These are phyloP conservation scores for Avicennia marina DNA, from an alignment of 257 asterid genomes.

Conservation along the genomic window DNA sequence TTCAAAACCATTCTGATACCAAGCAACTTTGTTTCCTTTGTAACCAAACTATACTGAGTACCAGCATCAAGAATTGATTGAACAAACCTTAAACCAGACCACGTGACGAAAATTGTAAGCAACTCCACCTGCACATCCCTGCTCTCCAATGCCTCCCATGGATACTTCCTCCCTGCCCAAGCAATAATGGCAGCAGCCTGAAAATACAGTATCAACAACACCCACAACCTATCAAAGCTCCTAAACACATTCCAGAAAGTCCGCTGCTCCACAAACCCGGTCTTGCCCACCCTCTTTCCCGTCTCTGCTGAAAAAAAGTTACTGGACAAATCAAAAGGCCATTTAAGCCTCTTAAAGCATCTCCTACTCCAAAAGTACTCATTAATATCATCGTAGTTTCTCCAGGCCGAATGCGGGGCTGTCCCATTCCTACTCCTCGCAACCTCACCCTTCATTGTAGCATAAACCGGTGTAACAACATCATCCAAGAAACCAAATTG, in stretches of 20 bases:
- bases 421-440: slow-evolving; percentile 84
- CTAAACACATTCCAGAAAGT: slow-evolving; percentile 90
- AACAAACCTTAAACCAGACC: slow-evolving; percentile 84
- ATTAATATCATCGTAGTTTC: slow-evolving; percentile 91
- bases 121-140: slow-evolving; percentile 72
- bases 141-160: slow-evolving; percentile 76
- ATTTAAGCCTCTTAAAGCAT: slow-evolving; percentile 68
- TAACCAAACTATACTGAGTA: slow-evolving; percentile 88
- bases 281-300: slow-evolving; percentile 76
- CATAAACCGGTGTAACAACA: slow-evolving; percentile 65
- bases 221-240: slow-evolving; percentile 92
- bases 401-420: slow-evolving; percentile 97
- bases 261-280: slow-evolving; percentile 95
- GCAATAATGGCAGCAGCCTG: slow-evolving; percentile 90
- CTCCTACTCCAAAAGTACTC: slow-evolving; percentile 93
- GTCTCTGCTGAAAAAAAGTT: slow-evolving; percentile 40
- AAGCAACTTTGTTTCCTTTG: slow-evolving; percentile 66
- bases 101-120: slow-evolving; percentile 81
- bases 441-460: slow-evolving; percentile 65
- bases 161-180: slow-evolving; percentile 60
- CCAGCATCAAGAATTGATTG: slow-evolving; percentile 95
- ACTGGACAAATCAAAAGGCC: slow-evolving; percentile 75
- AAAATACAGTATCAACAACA: slow-evolving; percentile 73
- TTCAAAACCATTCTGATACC: slow-evolving; percentile 89
- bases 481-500: slow-evolving; percentile 56